Conservation (phyloP, 139 green algal species). For the Dunaliella primolecta region DNA sequence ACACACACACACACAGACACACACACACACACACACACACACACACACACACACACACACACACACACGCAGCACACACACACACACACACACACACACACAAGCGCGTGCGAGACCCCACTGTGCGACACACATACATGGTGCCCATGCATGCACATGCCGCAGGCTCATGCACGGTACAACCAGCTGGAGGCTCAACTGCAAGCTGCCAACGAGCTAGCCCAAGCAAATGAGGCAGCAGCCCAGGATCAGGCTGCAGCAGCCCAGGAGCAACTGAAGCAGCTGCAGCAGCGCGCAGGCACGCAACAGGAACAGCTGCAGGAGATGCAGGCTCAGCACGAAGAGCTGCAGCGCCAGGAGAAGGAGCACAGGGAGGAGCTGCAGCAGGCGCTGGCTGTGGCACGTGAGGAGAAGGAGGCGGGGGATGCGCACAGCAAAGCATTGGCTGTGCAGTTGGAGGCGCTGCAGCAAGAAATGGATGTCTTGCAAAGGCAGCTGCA, state of each 20-base stretch:
- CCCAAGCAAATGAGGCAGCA: neutral
- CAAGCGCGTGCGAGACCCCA: no score
- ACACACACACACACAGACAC: neutral
- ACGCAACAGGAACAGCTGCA: neutral
- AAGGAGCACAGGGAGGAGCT: neutral
- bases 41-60: neutral
- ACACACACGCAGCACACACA: no score
- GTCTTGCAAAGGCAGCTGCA: neutral
- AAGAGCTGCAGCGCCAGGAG: neutral
- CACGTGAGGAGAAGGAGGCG: neutral
- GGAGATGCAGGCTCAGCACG: neutral
- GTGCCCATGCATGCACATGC: no score
- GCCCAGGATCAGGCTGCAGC: conserved; percentile 1
- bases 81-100: neutral
- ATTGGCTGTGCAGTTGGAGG: neutral
- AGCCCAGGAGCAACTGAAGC: neutral
- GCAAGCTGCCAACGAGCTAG: neutral
- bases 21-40: neutral
- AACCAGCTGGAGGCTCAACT: neutral
- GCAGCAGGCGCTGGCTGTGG: neutral
- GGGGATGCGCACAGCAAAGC: no score
- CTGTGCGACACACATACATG: neutral
- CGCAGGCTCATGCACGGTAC: neutral
- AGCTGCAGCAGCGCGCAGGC: neutral
- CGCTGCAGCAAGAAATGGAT: neutral